These are phyloP conservation scores for Stygiomarasmius scandens DNA, from an alignment of 1,284 basidiomycete species.

Conservation along the genomic window DNA sequence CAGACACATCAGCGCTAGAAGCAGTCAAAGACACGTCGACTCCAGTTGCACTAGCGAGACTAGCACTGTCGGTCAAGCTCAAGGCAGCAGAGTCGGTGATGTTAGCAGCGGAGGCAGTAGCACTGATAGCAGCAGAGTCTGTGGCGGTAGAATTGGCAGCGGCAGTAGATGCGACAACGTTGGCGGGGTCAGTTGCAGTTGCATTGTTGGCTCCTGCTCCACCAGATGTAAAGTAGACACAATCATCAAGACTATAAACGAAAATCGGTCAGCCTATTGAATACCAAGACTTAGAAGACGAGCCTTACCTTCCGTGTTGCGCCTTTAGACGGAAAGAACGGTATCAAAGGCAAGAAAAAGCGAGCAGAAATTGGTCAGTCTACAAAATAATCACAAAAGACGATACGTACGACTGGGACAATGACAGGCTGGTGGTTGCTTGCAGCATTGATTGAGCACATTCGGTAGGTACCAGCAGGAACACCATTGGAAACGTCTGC, in stretches of 20 bases:
- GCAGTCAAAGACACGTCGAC: not conserved
- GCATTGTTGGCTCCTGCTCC: not conserved
- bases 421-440: slow-evolving; percentile 12
- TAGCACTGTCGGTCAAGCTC: not conserved
- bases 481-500: slow-evolving; percentile 50
- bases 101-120: not conserved
- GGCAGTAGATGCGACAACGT: not conserved
- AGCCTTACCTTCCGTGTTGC: too few relatives aligned
- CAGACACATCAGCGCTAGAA: not conserved
- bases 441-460: slow-evolving; percentile 49
- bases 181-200: not conserved
- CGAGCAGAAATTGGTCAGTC: too few relatives aligned
- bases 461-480: slow-evolving; percentile 51
- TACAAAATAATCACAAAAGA: too few relatives aligned
- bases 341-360: too few relatives aligned
- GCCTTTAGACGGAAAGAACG: too few relatives aligned
- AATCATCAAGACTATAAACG: slow-evolving; percentile 29
- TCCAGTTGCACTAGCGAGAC: not conserved
- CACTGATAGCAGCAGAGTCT: not conserved
- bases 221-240: not conserved
- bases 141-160: not conserved
- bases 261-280: too few relatives aligned
- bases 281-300: too few relatives aligned
- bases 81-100: not conserved
- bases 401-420: too few relatives aligned